Base-by-base conservation (phyloP, 225 moss, liverwort and hornwort genomes). In the Polytrichum commune region DNA sequence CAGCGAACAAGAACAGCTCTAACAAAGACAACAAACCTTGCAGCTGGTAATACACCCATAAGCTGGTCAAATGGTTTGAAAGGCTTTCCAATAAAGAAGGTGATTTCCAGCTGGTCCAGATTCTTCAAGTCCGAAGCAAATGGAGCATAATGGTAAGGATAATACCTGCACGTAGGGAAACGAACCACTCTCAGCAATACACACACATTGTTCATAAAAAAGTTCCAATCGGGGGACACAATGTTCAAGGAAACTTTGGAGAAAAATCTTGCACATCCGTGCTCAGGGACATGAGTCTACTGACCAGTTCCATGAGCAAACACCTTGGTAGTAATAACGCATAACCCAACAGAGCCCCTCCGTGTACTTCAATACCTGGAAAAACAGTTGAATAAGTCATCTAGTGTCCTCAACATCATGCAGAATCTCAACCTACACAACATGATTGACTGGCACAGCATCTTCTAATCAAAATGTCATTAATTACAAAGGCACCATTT, bases 241-340 rank as follows among this genome's bases (percentile, higher is more conserved):
- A 46, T 46, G 46, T 46, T 46, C 4, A 46, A 16, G 46, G 3
- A 38, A 16, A 16, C 46, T 46, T 46, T 46, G 46, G 4, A 38
- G 46, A 46, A 4, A 46, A 46, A 16, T 16, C 16, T 13, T 46
- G 0, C 16, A 16, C 46, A 16, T 46, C 38, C 46, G 13, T 46
- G 16, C 13, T 38, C 4, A 16, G 46, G 46, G 13, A 46, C 16
- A 46, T 46, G 4, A 46, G 46, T 46, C 13, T 27, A 73, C 87
- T 80, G 53, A 95, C 96, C 96, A 97, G 78, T 91, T 93, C 96
- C 96, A 97, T 30, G 96, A 97, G 72, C 96, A 94, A 73, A 97
- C 96, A 79, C 96, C 94, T 83, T 97, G 96, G 85, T 94, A 97
- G 63, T 97, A 97, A 66, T 97, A 97, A 25, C 96, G 92, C 96